Evolutionary conservation across 306 rosid genomes (phyloP).

Genomic region (Casuarina cunninghamiana): DNA sequence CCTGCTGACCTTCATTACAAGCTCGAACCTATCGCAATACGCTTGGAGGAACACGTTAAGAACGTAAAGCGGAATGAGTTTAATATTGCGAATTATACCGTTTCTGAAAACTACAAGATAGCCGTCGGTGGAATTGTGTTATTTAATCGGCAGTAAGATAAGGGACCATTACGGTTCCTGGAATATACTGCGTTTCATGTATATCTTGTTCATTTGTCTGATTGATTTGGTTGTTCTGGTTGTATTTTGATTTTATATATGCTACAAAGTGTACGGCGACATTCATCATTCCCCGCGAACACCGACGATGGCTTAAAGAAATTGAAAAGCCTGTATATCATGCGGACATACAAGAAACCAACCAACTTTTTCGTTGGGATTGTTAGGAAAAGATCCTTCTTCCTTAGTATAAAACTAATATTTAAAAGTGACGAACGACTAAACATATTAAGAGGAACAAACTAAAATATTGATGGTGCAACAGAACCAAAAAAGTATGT

Average conservation of each 20-base stretch:
- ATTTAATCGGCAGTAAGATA: constrained; percentile 7
- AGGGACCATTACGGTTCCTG: constrained; percentile 13
- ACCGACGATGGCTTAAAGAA: background rate
- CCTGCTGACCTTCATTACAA: constrained; percentile 21
- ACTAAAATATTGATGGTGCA: no score
- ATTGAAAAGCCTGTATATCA: background rate
- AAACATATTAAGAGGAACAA: no score
- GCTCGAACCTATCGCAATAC: background rate
- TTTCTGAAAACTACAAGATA: constrained; percentile 25
- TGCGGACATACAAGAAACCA: no score
- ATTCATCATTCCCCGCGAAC: background rate
- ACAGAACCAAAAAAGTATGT: no score
- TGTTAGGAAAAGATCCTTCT: no score
- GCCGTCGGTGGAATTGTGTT: constrained; percentile 31
- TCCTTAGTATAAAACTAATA: no score
- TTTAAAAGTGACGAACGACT: no score
- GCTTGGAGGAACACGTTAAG: background rate
- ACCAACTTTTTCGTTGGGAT: no score
- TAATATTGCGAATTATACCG: background rate
- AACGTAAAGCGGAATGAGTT: background rate
- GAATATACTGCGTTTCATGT: background rate
- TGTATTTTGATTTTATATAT: background rate
- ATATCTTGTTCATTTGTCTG: constrained; percentile 19
- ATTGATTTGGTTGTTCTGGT: constrained; percentile 24
- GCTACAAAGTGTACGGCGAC: background rate